phyloP scores from a whole-genome alignment of 2,329 filamentous ascomycete genomes.

The Paraphoma sp. region DNA sequence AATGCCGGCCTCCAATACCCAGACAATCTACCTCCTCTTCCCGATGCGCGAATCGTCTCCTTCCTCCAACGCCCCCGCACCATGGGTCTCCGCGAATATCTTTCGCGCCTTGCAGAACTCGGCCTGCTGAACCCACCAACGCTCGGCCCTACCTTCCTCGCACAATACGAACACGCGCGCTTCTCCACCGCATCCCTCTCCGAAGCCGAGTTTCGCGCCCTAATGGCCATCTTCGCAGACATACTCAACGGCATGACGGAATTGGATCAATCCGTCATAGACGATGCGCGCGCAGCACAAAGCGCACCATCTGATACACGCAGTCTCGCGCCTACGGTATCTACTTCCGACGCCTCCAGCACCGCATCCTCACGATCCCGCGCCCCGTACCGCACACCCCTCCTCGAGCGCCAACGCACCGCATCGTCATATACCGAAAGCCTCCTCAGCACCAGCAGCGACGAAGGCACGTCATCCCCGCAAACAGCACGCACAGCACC shows the following conservation, averaged over 20 bases:
- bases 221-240: slow-evolving; percentile 87
- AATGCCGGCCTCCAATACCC: slow-evolving; percentile 23
- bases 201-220: slow-evolving; percentile 72
- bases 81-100: slow-evolving; percentile 81
- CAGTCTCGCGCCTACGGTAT: slow-evolving; percentile 43
- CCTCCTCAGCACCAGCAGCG: slow-evolving; percentile 14
- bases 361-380: slow-evolving; percentile 31
- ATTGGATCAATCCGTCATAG: slow-evolving; percentile 63
- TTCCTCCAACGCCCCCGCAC: slow-evolving; percentile 73
- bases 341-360: slow-evolving; percentile 2
- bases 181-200: slow-evolving; percentile 76
- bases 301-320: slow-evolving; percentile 35
- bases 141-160: slow-evolving; percentile 68
- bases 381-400: slow-evolving; percentile 36
- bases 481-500: slow-evolving; percentile 40
- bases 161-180: slow-evolving; percentile 81
- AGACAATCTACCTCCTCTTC: slow-evolving; percentile 44
- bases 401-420: slow-evolving; percentile 28
- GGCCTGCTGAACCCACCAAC: slow-evolving; percentile 64
- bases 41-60: slow-evolving; percentile 72
- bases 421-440: slow-evolving; percentile 25
- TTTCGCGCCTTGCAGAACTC: slow-evolving; percentile 72
- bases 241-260: slow-evolving; percentile 78
- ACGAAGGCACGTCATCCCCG: slow-evolving; percentile 23
- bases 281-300: slow-evolving; percentile 44